Base-by-base conservation (phyloP, 2,329 filamentous ascomycete genomes). In the Ophiostoma triangulosporum region DNA sequence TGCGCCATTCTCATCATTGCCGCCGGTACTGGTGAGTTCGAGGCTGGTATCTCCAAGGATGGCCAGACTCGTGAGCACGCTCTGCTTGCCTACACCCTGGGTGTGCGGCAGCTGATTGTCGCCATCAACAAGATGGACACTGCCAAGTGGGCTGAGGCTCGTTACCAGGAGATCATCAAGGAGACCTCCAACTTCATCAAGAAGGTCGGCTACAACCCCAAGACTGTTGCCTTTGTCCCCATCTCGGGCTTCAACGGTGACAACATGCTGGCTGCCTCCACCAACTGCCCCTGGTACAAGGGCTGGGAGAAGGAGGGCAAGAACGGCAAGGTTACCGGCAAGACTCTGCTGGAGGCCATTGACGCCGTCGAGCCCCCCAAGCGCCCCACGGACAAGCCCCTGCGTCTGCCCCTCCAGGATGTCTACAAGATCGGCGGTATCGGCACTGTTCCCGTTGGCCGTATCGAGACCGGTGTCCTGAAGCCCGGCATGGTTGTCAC, bases 101-200 rank as follows among this genome's bases (percentile, higher is more conserved):
- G 93, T 93, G 93, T 98, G 70, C 91, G 88, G 82, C 91, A 98
- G 84, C 88, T 98, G 80, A 97, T 98, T 71, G 91, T 97, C 68
- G 93, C 93, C 78, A 94, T 97, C 84, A 98, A 98, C 90, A 98
- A 98, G 89, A 98, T 98, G 93, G 93, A 98, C 86, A 97, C 90
- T 73, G 83, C 88, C 82, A 89, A 95, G 79, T 98, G 91, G 91
- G 84, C 87, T 64, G 86, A 97, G 87, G 77, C 83, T 62, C 91
- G 93, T 80, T 97, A 78, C 88, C 78, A 90, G 71, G 93, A 97
- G 77, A 97, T 98, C 74, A 91, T 97, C 85, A 97, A 97, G 89
- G 93, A 98, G 84, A 96, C 90, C 67, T 94, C 90, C 78, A 86
- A 81, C 82, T 97, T 97, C 88, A 96, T 98, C 88, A 98, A 97